Percentiles rank a stretch among this genome's conserved stretches.
Conservation (phyloP, 2,329 filamentous ascomycete species). For the Elsinoe batatas region DNA sequence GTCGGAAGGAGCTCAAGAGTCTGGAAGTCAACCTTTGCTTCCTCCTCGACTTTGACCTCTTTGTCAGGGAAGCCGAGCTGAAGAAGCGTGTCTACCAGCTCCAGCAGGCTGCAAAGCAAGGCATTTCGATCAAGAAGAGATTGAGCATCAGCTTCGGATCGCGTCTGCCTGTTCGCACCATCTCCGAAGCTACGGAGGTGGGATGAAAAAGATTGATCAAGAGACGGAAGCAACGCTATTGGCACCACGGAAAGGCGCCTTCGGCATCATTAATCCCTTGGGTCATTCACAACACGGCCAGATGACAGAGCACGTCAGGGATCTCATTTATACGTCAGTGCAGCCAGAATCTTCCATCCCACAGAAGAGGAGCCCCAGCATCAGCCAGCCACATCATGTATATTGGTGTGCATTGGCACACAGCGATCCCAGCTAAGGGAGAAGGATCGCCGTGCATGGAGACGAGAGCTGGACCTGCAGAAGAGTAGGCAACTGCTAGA, state of each 20-base stretch:
- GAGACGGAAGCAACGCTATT: background rate
- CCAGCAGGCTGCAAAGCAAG: slow-evolving; percentile 25
- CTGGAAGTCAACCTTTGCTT: slow-evolving; percentile 66
- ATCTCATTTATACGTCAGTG: background rate
- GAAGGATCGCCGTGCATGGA: background rate
- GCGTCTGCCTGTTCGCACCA: slow-evolving; percentile 20
- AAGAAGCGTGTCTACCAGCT: slow-evolving; percentile 27
- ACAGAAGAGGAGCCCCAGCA: background rate
- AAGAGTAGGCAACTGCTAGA: background rate
- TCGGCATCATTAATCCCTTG: background rate
- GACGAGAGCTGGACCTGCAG: background rate
- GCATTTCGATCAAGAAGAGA: slow-evolving; percentile 18
- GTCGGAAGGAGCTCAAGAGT: slow-evolving; percentile 66
- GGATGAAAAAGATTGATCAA: background rate
- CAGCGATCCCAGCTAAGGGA: background rate
- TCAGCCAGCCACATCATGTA: background rate
- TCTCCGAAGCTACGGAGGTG: background rate
- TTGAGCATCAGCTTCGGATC: slow-evolving; percentile 25
- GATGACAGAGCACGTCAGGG: background rate
- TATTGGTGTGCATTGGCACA: background rate
- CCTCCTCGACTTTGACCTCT: slow-evolving; percentile 70
- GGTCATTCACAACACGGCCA: background rate
- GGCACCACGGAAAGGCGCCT: background rate
- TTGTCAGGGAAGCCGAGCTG: slow-evolving; percentile 24
- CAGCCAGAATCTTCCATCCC: background rate